A percentile compares a stretch with the other conserved stretches of the same genome.
These are phyloP conservation scores for Ustilago shanxiensis DNA, from an alignment of 1,284 basidiomycete species.

Conservation along the genomic window DNA sequence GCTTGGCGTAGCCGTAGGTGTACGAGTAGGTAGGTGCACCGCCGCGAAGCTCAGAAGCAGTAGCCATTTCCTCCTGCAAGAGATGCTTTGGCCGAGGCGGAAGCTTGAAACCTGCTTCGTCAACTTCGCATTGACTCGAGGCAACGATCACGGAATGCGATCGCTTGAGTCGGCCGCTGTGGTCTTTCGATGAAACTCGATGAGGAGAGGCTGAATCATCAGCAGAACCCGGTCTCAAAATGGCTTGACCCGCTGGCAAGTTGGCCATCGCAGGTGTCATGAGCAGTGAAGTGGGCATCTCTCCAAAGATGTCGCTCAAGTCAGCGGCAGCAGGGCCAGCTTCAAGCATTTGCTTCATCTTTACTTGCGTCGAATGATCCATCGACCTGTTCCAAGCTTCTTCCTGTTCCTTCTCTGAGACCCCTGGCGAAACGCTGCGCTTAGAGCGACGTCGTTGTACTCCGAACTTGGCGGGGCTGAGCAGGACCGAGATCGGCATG, in stretches of 20 bases:
- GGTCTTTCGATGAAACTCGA: background rate
- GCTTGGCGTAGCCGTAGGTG: constrained; percentile 54
- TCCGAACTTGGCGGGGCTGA: constrained; percentile 18
- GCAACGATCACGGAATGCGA: constrained; percentile 13
- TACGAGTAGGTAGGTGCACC: constrained; percentile 35
- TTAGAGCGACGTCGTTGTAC: constrained; percentile 14
- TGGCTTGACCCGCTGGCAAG: constrained; percentile 24
- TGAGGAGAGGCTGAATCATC: constrained; percentile 7
- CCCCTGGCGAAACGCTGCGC: constrained; percentile 10
- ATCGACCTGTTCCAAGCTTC: constrained; percentile 43
- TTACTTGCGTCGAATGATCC: constrained; percentile 34
- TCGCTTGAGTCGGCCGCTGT: constrained; percentile 8
- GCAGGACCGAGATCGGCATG: constrained; percentile 43
- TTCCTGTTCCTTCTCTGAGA: constrained; percentile 27
- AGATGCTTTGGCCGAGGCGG: constrained; percentile 29
- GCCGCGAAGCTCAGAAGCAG: constrained; percentile 33
- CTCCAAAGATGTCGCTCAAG: constrained; percentile 45
- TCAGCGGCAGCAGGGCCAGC: constrained; percentile 36
- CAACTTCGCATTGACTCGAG: constrained; percentile 10
- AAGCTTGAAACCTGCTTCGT: constrained; percentile 37
- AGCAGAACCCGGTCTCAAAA: constrained; percentile 28
- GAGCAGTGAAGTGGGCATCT: constrained; percentile 47
- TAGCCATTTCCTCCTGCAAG: constrained; percentile 44
- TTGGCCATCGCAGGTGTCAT: constrained; percentile 42
- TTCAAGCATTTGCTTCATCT: constrained; percentile 46